Evolutionary conservation across 805 yeast genomes (phyloP).

Genomic region (Barnettozyma pratensis): DNA sequence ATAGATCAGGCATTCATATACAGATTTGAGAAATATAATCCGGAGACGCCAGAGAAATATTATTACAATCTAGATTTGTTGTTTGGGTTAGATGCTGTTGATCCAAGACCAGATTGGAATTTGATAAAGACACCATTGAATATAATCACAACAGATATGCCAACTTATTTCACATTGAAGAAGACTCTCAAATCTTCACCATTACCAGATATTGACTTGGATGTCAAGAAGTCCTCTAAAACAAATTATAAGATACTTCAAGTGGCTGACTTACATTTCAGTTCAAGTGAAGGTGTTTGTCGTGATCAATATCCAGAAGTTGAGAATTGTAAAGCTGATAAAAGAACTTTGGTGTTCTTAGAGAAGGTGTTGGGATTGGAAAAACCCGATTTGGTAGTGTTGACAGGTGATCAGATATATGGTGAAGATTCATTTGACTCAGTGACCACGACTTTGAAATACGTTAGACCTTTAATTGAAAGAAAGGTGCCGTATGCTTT

Average conservation of each 20-base stretch:
- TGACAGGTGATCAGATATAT: constrained; percentile 89
- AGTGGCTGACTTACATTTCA: constrained; percentile 85
- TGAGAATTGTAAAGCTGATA: constrained; percentile 64
- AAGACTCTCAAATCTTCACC: constrained; percentile 7
- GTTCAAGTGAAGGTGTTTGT: constrained; percentile 81
- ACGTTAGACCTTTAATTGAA: constrained; percentile 59
- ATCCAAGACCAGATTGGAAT: constrained; percentile 73
- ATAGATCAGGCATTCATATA: constrained; percentile 33
- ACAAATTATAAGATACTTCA: constrained; percentile 70
- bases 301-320: constrained; percentile 62
- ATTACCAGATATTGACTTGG: constrained; percentile 8
- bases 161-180: constrained; percentile 21
- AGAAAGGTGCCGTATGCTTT: constrained; percentile 78
- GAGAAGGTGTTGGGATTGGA: constrained; percentile 64
- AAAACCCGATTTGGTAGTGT: constrained; percentile 76
- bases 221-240: constrained; percentile 26
- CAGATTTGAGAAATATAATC: constrained; percentile 41
- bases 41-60: constrained; percentile 9
- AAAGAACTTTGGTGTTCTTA: constrained; percentile 52
- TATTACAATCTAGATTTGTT: constrained; percentile 48
- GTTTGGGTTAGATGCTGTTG: constrained; percentile 68
- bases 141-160: constrained; percentile 11
- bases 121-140: constrained; percentile 11
- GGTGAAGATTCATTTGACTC: constrained; percentile 80
- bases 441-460: constrained; percentile 75